Percentiles rank a stretch among this genome's conserved stretches.
Conservation (phyloP, 2,329 filamentous ascomycete species). For the Botryotinia convoluta region DNA sequence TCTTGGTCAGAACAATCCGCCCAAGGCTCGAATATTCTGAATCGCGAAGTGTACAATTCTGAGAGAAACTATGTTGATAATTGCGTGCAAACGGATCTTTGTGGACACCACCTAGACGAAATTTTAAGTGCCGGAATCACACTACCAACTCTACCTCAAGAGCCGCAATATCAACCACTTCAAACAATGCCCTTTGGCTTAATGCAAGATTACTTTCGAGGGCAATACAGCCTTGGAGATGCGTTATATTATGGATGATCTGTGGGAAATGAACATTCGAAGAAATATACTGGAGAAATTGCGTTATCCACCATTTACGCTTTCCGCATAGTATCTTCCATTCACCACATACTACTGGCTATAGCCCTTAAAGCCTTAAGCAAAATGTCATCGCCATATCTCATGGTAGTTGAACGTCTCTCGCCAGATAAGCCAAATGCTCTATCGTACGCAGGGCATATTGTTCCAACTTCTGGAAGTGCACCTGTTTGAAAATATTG, state of each 20-base stretch:
- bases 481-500: background rate
- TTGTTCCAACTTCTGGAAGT: slow-evolving; percentile 5
- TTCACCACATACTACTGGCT: background rate
- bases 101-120: background rate
- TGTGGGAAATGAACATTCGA: background rate
- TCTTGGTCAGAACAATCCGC: background rate
- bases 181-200: background rate
- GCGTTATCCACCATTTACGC: background rate
- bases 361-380: background rate
- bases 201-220: background rate
- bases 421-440: background rate
- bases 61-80: background rate
- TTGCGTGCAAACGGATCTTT: background rate
- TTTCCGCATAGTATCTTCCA: background rate
- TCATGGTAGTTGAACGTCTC: background rate
- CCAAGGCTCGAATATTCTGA: background rate
- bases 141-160: background rate
- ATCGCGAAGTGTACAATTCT: background rate
- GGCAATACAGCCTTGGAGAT: background rate
- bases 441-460: slow-evolving; percentile 2
- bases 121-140: background rate
- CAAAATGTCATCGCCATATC: background rate
- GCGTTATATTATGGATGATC: background rate
- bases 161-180: background rate
- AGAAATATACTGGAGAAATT: background rate